Conservation (phyloP, 257 asterid species). For the Capsicum pubescens region DNA sequence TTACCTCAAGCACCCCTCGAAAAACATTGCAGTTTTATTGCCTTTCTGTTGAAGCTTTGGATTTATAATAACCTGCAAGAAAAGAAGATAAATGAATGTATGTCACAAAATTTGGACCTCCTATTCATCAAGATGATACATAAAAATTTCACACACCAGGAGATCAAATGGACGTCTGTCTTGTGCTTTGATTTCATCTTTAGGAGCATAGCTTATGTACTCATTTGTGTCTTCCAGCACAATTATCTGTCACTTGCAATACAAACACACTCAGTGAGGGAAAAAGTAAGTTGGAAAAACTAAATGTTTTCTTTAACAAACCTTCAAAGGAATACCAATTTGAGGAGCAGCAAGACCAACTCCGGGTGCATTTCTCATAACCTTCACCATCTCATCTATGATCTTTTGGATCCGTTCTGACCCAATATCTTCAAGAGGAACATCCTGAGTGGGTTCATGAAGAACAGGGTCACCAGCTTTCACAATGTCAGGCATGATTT, state of each 20-base stretch:
- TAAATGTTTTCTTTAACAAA: conserved; percentile 31
- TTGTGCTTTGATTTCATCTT: conserved; percentile 63
- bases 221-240: conserved; percentile 87
- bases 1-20: conserved; percentile 96
- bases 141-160: conserved; percentile 56
- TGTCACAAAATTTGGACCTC: not conserved
- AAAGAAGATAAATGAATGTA: conserved; percentile 23
- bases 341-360: conserved; percentile 99
- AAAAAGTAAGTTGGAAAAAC: not conserved
- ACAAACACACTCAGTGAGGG: conserved; percentile 15
- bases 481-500: conserved; percentile 65
- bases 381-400: conserved; percentile 81
- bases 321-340: conserved; percentile 89
- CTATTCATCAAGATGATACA: conserved; percentile 11
- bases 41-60: conserved; percentile 76
- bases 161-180: conserved; percentile 83
- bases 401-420: conserved; percentile 84
- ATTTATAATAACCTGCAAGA: conserved; percentile 84
- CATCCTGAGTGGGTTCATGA: conserved; percentile 78
- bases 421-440: conserved; percentile 67
- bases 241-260: conserved; percentile 59
- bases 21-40: conserved; percentile 68
- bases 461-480: conserved; percentile 99
- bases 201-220: conserved; percentile 68
- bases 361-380: conserved; percentile 87